phyloP scores from a whole-genome alignment of 2,329 filamentous ascomycete genomes.

The Pseudogymnoascus sp. region DNA sequence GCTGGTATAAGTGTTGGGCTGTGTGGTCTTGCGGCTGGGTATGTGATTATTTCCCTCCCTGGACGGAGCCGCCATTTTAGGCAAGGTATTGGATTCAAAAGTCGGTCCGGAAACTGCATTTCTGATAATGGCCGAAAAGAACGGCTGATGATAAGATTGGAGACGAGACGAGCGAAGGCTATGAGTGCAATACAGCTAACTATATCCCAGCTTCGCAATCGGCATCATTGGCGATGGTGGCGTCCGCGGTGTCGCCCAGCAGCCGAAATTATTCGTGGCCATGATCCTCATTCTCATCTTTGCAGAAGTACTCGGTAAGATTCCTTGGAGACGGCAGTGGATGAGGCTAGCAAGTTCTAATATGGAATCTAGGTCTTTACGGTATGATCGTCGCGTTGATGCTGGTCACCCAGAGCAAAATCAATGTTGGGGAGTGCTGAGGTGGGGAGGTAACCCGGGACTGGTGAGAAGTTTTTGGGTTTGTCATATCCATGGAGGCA shows the following conservation, averaged over 20 bases:
- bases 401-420: constrained; percentile 85
- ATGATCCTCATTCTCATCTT: constrained; percentile 79
- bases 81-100: background rate
- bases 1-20: constrained; percentile 73
- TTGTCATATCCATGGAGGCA: background rate
- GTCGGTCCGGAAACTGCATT: background rate
- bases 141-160: background rate
- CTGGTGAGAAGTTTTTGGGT: background rate
- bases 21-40: constrained; percentile 3
- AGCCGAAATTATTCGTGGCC: constrained; percentile 60
- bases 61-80: background rate
- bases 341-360: background rate
- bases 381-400: constrained; percentile 94
- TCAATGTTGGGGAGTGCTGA: constrained; percentile 37
- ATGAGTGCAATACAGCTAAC: background rate
- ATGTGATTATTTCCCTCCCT: background rate
- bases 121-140: background rate
- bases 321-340: background rate
- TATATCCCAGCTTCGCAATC: constrained; percentile 55
- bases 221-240: constrained; percentile 80
- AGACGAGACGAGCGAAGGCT: background rate
- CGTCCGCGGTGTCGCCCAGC: constrained; percentile 70
- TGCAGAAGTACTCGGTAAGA: constrained; percentile 67
- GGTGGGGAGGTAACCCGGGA: background rate
- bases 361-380: constrained; percentile 65